Base-by-base conservation (phyloP, 2,329 filamentous ascomycete genomes). In the Beauveria scarabaeidicola region DNA sequence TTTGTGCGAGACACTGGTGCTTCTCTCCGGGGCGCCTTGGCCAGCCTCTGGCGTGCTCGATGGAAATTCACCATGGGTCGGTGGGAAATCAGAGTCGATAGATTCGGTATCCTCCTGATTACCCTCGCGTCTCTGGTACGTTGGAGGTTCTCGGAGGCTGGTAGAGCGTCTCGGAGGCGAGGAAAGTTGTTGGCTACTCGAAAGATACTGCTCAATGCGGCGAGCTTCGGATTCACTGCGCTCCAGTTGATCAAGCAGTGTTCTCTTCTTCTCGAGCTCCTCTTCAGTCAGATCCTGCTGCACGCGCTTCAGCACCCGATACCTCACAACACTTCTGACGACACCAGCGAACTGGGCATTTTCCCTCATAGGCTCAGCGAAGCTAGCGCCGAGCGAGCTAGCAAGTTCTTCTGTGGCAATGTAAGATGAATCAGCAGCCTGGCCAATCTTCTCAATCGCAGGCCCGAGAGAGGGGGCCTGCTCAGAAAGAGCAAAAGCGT, bases 271-370 rank as follows among this genome's bases (percentile, higher is more conserved):
- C 59, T 87, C 83, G 11, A 99, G 79, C 67, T 99, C 92, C 61
- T 99, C 94, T 48, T 88, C 87, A 1, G 94, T 97, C 86, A 97
- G 93, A 70, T 99, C 94, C 72, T 97, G 91, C 70, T 99, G 94
- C 57, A 99, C 90, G 51, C 94, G 84, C 77, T 99, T 99, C 63
- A 97, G 77, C 3, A 97, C 88, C 17, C 94, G 82, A 71, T 97
- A 99, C 64, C 90, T 85, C 58, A 99, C 77, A 38, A 99, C 93
- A 64, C 80, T 89, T 46, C 92, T 85, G 3, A 99, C 94, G 1
- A 99, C 91, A 11, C 94, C 90, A 0, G 94, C 94, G 71, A 99
- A 99, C 69, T 99, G 94, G 13, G 94, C 92, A 68, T 91, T 96
- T 75, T 99, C 94, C 59, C 95, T 85, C 91, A 99, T 97, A 0